phyloP scores from a whole-genome alignment of 2,329 filamentous ascomycete genomes.

The Dryadomyces sulphureus region DNA sequence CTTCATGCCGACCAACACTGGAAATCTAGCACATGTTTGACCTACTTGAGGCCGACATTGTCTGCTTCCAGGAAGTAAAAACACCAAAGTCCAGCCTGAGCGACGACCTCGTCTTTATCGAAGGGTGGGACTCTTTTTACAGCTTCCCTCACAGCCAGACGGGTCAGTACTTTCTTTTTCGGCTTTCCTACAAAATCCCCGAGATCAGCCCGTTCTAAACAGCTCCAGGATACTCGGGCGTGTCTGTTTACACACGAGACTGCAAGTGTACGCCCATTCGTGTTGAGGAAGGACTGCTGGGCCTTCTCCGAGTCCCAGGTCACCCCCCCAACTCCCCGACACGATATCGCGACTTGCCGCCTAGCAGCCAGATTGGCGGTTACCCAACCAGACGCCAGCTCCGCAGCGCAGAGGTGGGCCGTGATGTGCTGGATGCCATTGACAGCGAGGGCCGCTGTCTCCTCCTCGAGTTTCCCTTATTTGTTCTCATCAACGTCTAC shows the following conservation, averaged over 20 bases:
- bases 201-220: background rate
- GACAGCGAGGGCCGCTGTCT: conserved; percentile 90
- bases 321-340: conserved; percentile 55
- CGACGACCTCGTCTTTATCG: conserved; percentile 91
- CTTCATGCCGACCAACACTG: conserved; percentile 3
- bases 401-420: conserved; percentile 38
- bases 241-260: conserved; percentile 89
- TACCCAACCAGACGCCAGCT: conserved; percentile 40
- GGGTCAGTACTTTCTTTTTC: conserved; percentile 31
- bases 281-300: conserved; percentile 88
- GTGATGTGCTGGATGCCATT: conserved; percentile 48
- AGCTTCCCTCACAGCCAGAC: conserved; percentile 90
- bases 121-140: conserved; percentile 94
- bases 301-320: conserved; percentile 59
- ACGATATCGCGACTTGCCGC: conserved; percentile 60
- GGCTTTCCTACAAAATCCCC: background rate
- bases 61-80: conserved; percentile 91
- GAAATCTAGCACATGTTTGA: conserved; percentile 71
- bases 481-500: conserved; percentile 86
- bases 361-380: conserved; percentile 68
- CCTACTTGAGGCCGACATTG: conserved; percentile 78
- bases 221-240: conserved; percentile 78
- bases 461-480: conserved; percentile 83
- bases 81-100: conserved; percentile 83
- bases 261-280: conserved; percentile 71